A percentile compares a stretch with the other conserved stretches of the same genome.
Evolutionary conservation across 805 yeast genomes (phyloP).

Genomic region (Barnettozyma wickerhamii): DNA sequence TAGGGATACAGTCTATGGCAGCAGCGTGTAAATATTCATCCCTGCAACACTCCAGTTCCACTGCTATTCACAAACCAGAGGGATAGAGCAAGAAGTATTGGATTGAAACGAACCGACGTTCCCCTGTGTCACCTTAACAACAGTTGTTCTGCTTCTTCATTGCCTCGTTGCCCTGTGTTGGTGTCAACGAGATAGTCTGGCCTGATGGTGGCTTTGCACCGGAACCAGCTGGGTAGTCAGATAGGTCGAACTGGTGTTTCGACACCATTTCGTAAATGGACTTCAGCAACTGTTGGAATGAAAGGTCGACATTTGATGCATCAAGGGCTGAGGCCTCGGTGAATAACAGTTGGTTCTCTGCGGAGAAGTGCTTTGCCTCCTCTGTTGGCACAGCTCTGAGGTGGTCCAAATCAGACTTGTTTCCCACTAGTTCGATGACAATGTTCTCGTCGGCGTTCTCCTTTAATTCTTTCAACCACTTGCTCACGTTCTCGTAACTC

Average conservation of each 20-base stretch:
- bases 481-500: conserved; percentile 77
- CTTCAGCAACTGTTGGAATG: conserved; percentile 89
- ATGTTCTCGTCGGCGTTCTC: conserved; percentile 93
- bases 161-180: conserved; percentile 83
- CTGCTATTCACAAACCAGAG: conserved; percentile 1
- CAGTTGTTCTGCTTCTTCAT: conserved; percentile 48
- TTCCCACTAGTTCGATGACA: conserved; percentile 90
- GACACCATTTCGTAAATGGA: conserved; percentile 93
- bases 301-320: conserved; percentile 90
- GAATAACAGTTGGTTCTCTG: conserved; percentile 85
- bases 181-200: conserved; percentile 88
- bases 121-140: conserved; percentile 40
- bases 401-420: conserved; percentile 87
- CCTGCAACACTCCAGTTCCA: neutral
- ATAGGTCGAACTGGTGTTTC: conserved; percentile 86
- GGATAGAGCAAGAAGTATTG: too few species aligned
- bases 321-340: conserved; percentile 95
- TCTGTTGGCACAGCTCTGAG: conserved; percentile 96
- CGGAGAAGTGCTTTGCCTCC: conserved; percentile 92
- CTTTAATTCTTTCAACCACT: conserved; percentile 88
- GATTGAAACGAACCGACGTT: too few species aligned
- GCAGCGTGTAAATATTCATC: too few species aligned
- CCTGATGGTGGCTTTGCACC: conserved; percentile 72
- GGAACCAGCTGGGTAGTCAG: conserved; percentile 53
- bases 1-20: neutral